A percentile compares a stretch with the other conserved stretches of the same genome.
These are phyloP conservation scores for Canariomyces notabilis DNA, from an alignment of 2,329 filamentous ascomycete species.

Conservation along the genomic window DNA sequence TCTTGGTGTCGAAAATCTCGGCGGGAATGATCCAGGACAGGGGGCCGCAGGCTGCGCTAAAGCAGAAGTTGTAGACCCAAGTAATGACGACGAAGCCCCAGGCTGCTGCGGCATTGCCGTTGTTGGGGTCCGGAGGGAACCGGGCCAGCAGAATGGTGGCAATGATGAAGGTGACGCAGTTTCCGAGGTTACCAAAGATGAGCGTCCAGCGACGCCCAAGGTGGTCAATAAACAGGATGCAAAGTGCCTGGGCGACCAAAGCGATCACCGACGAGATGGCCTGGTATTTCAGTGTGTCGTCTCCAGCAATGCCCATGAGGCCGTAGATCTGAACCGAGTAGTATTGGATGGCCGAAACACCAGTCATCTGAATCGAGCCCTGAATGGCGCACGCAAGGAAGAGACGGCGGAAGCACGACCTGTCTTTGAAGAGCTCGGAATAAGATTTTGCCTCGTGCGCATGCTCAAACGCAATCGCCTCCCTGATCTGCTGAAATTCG, in stretches of 20 bases:
- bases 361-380: conserved; percentile 71
- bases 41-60: conserved; percentile 39
- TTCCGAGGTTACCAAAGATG: conserved; percentile 57
- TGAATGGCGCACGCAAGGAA: conserved; percentile 66
- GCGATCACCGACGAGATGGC: conserved; percentile 69
- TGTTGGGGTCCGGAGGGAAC: conserved; percentile 58
- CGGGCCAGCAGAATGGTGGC: conserved; percentile 48
- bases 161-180: conserved; percentile 58
- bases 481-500: conserved; percentile 66
- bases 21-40: conserved; percentile 59
- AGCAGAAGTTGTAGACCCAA: conserved; percentile 77
- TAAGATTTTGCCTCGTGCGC: conserved; percentile 60
- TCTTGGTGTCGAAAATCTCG: conserved; percentile 74
- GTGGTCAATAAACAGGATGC: conserved; percentile 64
- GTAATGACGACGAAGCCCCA: conserved; percentile 67
- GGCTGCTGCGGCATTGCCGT: conserved; percentile 8
- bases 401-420: conserved; percentile 63
- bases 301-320: conserved; percentile 62
- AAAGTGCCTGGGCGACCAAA: conserved; percentile 61
- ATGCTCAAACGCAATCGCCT: conserved; percentile 57
- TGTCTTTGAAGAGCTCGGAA: conserved; percentile 38
- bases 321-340: conserved; percentile 63
- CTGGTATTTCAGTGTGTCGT: conserved; percentile 67
- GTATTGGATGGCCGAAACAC: conserved; percentile 70
- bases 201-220: conserved; percentile 68